phyloP scores from a whole-genome alignment of 768 basidiomycete species.

The Clitopilus hobsonii region DNA sequence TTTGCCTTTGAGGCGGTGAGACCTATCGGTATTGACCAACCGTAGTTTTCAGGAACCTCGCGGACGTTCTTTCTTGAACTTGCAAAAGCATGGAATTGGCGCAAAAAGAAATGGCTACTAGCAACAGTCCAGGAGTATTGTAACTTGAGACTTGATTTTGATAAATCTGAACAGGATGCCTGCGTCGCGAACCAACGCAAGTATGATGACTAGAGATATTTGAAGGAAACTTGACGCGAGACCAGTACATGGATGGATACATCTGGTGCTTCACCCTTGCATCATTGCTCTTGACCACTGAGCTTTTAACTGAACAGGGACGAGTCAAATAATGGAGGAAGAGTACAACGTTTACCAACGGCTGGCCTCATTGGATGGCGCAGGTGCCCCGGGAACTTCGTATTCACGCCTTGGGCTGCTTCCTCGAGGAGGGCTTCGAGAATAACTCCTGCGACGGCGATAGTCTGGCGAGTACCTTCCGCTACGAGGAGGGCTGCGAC shows the following conservation, averaged over 20 bases:
- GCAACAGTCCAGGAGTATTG: background rate
- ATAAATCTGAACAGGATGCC: background rate
- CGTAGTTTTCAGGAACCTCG: background rate
- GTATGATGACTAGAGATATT: background rate
- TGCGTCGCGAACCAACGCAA: background rate
- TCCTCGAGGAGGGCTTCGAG: conserved; percentile 75
- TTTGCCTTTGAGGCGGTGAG: background rate
- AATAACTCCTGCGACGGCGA: conserved; percentile 71
- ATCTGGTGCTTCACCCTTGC: background rate
- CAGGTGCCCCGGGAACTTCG: conserved; percentile 16
- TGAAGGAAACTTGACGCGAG: background rate
- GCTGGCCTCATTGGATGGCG: background rate
- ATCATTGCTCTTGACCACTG: background rate
- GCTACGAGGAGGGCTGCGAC: conserved; percentile 67
- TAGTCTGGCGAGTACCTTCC: conserved; percentile 76
- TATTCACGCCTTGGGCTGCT: conserved; percentile 48
- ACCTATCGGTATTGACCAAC: background rate
- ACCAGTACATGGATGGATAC: background rate
- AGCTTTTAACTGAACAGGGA: background rate
- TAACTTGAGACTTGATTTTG: conserved; percentile 1
- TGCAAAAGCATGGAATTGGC: background rate
- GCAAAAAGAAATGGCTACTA: background rate
- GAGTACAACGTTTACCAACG: background rate
- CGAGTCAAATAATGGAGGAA: background rate
- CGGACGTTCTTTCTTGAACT: background rate